phyloP scores from a whole-genome alignment of 495 filamentous ascomycete species.

The Aspergillus heteromorphus region DNA sequence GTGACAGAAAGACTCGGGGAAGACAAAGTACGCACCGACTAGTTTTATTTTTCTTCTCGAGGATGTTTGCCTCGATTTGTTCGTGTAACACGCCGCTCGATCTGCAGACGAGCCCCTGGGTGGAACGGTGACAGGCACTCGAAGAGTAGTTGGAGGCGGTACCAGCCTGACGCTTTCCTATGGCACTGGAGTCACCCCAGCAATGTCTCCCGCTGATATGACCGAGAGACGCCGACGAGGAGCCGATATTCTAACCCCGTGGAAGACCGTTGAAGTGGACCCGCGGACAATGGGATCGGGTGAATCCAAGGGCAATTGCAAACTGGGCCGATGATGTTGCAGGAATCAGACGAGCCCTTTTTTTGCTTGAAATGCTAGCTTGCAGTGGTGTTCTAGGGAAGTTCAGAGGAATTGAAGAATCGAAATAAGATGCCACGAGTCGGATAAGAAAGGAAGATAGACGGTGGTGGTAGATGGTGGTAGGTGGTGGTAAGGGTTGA shows the following conservation, averaged over 20 bases:
- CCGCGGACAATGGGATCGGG: background rate
- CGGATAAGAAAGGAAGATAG: background rate
- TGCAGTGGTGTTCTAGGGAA: constrained; percentile 24
- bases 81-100: constrained; percentile 31
- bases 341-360: constrained; percentile 7
- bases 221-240: constrained; percentile 1
- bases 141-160: constrained; percentile 12
- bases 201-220: constrained; percentile 1
- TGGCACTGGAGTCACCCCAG: constrained; percentile 1
- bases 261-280: background rate
- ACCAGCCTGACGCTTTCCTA: constrained; percentile 17
- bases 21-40: constrained; percentile 29
- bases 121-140: constrained; percentile 24
- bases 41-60: constrained; percentile 16
- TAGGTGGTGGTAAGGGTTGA: background rate
- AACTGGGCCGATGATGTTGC: constrained; percentile 24
- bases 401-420: background rate
- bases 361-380: constrained; percentile 3
- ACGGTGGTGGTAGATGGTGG: background rate
- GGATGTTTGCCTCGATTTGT: constrained; percentile 33
- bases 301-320: constrained; percentile 17
- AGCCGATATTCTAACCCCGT: constrained; percentile 11
- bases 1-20: constrained; percentile 3
- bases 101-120: constrained; percentile 28
- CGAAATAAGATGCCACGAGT: background rate